Percentiles rank a stretch among this genome's conserved stretches.
phyloP scores from a whole-genome alignment of 768 basidiomycete genomes.

The Kondoa subrosea region DNA sequence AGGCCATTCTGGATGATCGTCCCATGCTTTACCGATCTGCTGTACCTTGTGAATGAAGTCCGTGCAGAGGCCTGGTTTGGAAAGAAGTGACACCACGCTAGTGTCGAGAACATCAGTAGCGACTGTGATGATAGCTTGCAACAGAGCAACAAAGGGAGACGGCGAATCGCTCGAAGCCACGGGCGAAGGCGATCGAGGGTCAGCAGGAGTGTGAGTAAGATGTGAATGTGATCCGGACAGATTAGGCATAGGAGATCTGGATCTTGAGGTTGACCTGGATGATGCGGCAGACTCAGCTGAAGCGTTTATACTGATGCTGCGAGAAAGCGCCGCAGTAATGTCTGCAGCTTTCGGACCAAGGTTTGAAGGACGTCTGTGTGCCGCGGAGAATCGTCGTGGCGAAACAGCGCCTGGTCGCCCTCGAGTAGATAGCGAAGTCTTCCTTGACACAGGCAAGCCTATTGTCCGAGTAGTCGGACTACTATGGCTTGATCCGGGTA shows the following conservation, averaged over 20 bases:
- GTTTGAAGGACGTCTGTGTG: not conserved
- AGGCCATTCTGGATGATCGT: slow-evolving; percentile 94
- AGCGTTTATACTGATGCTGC: not conserved
- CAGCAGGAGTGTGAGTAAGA: slow-evolving; percentile 6
- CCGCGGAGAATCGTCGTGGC: slow-evolving; percentile 11
- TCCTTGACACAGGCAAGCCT: not conserved
- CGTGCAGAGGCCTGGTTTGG: slow-evolving; percentile 67
- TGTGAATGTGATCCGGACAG: slow-evolving; percentile 10
- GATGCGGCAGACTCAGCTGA: slow-evolving; percentile 13
- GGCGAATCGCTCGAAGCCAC: slow-evolving; percentile 19
- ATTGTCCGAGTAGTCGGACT: slow-evolving; percentile 5
- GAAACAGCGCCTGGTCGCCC: slow-evolving; percentile 9
- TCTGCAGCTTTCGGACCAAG: slow-evolving; percentile 7
- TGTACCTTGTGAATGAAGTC: slow-evolving; percentile 79
- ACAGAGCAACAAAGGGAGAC: slow-evolving; percentile 32
- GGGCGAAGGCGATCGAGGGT: slow-evolving; percentile 13
- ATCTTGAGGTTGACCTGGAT: slow-evolving; percentile 87
- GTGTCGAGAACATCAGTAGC: slow-evolving; percentile 88
- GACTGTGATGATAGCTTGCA: slow-evolving; percentile 81
- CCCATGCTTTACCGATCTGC: slow-evolving; percentile 84
- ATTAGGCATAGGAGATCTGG: slow-evolving; percentile 75
- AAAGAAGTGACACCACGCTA: slow-evolving; percentile 65
- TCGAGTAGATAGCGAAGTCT: not conserved
- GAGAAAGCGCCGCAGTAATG: slow-evolving; percentile 13
- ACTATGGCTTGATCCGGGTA: not conserved